Evolutionary conservation across 2,329 filamentous ascomycete genomes (phyloP).

Genomic region (Aspergillus sp.): DNA sequence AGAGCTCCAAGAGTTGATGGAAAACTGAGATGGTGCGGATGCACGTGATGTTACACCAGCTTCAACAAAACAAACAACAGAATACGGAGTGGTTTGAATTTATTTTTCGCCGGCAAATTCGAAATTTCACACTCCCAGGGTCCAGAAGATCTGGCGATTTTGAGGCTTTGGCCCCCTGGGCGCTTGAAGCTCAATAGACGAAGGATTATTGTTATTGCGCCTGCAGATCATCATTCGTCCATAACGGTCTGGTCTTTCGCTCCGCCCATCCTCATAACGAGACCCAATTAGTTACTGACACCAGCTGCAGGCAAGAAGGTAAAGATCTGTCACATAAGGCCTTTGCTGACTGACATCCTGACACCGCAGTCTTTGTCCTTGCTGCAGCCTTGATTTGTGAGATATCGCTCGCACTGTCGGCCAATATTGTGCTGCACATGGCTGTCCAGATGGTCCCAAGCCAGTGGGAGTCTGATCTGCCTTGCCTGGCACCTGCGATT

Average conservation of each 20-base stretch:
- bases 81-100: neutral
- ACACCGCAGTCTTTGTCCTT: neutral
- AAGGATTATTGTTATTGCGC: constrained; percentile 2
- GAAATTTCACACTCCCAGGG: neutral
- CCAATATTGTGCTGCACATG: constrained; percentile 9
- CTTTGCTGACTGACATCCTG: neutral
- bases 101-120: neutral
- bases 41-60: neutral
- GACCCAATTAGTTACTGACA: neutral
- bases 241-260: neutral
- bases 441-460: neutral
- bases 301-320: neutral
- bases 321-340: neutral
- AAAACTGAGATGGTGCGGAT: neutral
- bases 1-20: neutral
- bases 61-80: too few relatives aligned
- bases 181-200: neutral
- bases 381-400: neutral
- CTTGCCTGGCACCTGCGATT: neutral
- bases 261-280: neutral
- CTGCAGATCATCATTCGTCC: constrained; percentile 8
- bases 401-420: neutral
- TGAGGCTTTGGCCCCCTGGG: neutral
- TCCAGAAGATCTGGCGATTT: neutral
- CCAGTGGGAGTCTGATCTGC: constrained; percentile 4